These are phyloP conservation scores for Phlebopus sp. DNA, from an alignment of 1,284 basidiomycete species.

Conservation along the genomic window DNA sequence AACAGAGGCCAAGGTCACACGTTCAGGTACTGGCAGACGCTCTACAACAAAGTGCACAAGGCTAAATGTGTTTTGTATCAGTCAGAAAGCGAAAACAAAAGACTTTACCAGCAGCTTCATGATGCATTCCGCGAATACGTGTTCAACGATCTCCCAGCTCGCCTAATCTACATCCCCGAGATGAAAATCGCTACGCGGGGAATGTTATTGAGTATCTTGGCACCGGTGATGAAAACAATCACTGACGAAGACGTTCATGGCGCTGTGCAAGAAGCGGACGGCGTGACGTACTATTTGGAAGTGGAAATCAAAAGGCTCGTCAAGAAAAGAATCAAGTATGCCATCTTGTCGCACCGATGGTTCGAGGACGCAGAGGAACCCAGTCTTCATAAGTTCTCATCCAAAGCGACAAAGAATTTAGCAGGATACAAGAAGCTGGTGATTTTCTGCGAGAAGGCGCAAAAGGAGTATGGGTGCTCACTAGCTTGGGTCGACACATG, in stretches of 20 bases:
- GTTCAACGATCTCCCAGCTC: neutral
- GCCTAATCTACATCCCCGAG: neutral
- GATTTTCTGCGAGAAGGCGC: slow-evolving; percentile 2
- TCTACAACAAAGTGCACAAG: no score
- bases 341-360: slow-evolving; percentile 7
- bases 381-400: neutral
- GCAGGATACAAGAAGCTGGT: slow-evolving; percentile 4
- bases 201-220: neutral
- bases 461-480: neutral
- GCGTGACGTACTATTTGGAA: neutral
- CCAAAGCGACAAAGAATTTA: neutral
- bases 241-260: neutral
- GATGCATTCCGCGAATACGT: neutral
- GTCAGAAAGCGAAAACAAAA: neutral
- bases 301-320: neutral
- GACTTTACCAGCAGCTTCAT: neutral
- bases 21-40: no score
- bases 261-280: neutral
- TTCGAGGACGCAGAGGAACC: neutral
- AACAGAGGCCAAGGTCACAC: no score
- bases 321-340: neutral
- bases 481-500: slow-evolving; percentile 6
- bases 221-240: neutral
- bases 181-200: neutral
- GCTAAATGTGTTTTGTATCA: no score